Evolutionary conservation across 495 filamentous ascomycete genomes (phyloP), one percentile per base, ranked within the genome.

Genomic region (Penicilliopsis zonata): DNA sequence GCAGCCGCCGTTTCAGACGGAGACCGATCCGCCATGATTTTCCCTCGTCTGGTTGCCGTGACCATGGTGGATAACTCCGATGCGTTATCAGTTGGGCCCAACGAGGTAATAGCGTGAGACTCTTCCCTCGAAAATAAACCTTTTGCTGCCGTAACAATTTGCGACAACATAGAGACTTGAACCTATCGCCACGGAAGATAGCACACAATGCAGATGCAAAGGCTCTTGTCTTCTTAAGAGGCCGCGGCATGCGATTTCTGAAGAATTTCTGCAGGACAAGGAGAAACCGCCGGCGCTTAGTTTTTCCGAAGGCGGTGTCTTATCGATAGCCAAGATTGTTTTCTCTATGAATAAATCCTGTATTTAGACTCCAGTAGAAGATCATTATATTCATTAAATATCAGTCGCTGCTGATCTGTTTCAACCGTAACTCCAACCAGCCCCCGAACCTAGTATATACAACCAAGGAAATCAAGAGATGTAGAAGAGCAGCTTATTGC

Each of bases 81-180:
- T n/a, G n/a, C n/a, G n/a, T n/a, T n/a, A n/a, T n/a, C n/a, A n/a
- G n/a, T n/a, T n/a, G n/a, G n/a, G n/a, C n/a, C n/a, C n/a, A n/a
- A n/a, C n/a, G 45, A 27, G 16, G 28, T 30, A 27, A 27, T 13
- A 12, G 42, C 36, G 31, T 44, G 24, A 34, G 49, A 44, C 23
- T 58, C 42, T 10, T 47, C 37, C 44, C 48, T 47, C 41, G 46
- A 40, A 32, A 63, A 59, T 35, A 65, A 38, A 43, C 59, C 59
- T 44, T 61, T 65, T 37, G 61, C 61, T 22, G 53, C 55, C 25
- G 53, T 65, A 34, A 63, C 50, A 33, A 65, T n/a, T 15, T 63
- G 48, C 20, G 59, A 49, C 36, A 65, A 59, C 61, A 65, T 63
- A 61, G 48, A 55, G 44, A n/a, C n/a, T n/a, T n/a, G n/a, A n/a